Base-by-base conservation (phyloP, 192 early-diverging fungal species). In the Coemansia pectinata region DNA sequence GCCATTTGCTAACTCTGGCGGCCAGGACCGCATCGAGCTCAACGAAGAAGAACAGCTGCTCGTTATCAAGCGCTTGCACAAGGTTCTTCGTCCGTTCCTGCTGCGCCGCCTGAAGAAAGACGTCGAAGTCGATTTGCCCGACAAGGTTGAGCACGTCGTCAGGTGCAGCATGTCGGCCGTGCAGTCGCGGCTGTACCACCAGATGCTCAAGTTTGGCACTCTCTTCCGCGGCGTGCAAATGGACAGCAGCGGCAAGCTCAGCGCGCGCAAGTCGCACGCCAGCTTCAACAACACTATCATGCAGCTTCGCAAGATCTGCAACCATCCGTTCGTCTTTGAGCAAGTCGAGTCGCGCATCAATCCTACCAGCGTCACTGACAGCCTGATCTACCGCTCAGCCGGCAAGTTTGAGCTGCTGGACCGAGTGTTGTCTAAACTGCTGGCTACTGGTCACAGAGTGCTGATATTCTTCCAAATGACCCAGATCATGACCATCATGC, bases 391-490 rank as follows among this genome's bases (percentile, higher is more conserved):
- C 74, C 89, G 96, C 44, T 86, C 89, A 4, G 87, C 93, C 9
- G 98, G 98, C 60, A 99, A 99, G 83, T 98, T 99, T 75, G 98
- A 98, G 75, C 86, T 98, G 12, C 78, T 99, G 63, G 96, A 99
- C 74, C 87, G 96, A 12, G 91, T 98, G 69, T 82, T 99, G 61
- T 90, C 94, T n/a, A 98, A 99, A 74, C 83, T 95, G 69, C 86
- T 90, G 66, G 76, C 67, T 12, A 92, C 93, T 1, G 89, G 87
- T 61, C 98, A 98, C 81, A 74, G 86, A 80, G 86, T 91, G 40
- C 76, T 93, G 47, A 87, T 93, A 33, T 93, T 93, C 68, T 92
- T 92, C 86, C 92, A 93, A 79, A 92, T 91, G 89, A 93, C 88
- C 0, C 85, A 92, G 78, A 91, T 98, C 48, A 98, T 99, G 95